These are phyloP conservation scores for Pyricularia pennisetigena DNA, from an alignment of 2,329 filamentous ascomycete genomes.

Conservation along the genomic window DNA sequence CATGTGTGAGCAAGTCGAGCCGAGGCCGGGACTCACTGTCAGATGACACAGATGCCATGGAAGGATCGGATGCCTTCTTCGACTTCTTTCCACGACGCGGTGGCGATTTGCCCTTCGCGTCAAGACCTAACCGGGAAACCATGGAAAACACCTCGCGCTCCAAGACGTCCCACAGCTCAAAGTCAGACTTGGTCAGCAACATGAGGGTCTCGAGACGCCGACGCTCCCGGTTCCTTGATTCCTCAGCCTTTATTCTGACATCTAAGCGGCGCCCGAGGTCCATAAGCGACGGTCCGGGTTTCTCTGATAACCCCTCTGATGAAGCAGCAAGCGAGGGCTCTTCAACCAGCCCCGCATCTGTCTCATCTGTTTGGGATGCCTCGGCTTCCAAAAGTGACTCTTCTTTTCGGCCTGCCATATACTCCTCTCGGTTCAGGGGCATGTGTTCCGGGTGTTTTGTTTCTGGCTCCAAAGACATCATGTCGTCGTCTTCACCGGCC, in stretches of 20 bases:
- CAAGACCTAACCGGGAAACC: constrained; percentile 38
- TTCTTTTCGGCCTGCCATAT: background rate
- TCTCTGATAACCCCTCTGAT: background rate
- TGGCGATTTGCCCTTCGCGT: background rate
- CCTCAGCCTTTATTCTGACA: background rate
- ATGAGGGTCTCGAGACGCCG: constrained; percentile 39
- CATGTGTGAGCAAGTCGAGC: constrained; percentile 45
- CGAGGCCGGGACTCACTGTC: constrained; percentile 13
- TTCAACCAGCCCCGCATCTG: background rate
- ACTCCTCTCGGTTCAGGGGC: background rate
- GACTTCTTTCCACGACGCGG: constrained; percentile 12
- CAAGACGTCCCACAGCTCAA: constrained; percentile 57
- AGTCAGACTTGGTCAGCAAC: constrained; percentile 45
- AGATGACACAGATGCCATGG: background rate
- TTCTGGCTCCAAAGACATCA: background rate
- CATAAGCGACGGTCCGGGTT: background rate
- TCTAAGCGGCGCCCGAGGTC: background rate
- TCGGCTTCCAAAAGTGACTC: background rate
- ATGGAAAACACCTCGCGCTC: constrained; percentile 57
- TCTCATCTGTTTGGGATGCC: background rate
- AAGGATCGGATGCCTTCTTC: constrained; percentile 5
- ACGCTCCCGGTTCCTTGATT: background rate
- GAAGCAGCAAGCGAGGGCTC: background rate
- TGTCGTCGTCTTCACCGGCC: background rate
- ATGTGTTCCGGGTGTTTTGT: background rate